These are phyloP conservation scores for Asclepias syriaca DNA, from an alignment of 257 asterid species.

Conservation along the genomic window DNA sequence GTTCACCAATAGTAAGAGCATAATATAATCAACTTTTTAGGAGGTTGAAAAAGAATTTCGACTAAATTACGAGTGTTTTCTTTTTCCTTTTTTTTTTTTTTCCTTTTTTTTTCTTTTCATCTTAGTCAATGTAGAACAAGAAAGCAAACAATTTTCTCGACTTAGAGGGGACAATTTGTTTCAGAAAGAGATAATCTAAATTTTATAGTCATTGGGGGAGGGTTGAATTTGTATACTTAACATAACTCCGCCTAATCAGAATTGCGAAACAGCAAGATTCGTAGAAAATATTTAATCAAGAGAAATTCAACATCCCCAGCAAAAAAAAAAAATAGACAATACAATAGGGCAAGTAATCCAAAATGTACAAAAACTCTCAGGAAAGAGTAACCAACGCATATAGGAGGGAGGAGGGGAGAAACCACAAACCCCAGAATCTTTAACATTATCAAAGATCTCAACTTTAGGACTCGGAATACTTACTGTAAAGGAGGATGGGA, in stretches of 20 bases:
- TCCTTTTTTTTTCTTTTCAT: too few relatives aligned
- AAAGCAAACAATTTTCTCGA: background rate
- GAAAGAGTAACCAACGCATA: background rate
- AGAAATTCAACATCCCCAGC: slow-evolving; percentile 4
- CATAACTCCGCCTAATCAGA: background rate
- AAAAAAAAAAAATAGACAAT: background rate
- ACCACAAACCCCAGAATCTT: background rate
- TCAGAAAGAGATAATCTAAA: background rate
- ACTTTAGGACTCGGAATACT: slow-evolving; percentile 17
- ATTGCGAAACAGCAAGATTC: background rate
- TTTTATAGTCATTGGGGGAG: too few relatives aligned
- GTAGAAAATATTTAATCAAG: background rate
- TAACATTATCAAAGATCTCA: background rate
- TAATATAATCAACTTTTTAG: background rate
- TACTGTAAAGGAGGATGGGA: slow-evolving; percentile 43
- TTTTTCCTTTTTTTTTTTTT: too few relatives aligned
- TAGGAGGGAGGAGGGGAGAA: too few relatives aligned
- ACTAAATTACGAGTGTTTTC: background rate
- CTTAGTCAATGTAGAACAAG: background rate
- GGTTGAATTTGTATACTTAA: too few relatives aligned
- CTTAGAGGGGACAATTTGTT: background rate
- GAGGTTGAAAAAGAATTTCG: background rate
- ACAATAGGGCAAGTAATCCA: background rate
- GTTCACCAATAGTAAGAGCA: background rate
- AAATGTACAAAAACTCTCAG: background rate